phyloP scores from a whole-genome alignment of 495 filamentous ascomycete genomes.

The Penicillium waksmanii region DNA sequence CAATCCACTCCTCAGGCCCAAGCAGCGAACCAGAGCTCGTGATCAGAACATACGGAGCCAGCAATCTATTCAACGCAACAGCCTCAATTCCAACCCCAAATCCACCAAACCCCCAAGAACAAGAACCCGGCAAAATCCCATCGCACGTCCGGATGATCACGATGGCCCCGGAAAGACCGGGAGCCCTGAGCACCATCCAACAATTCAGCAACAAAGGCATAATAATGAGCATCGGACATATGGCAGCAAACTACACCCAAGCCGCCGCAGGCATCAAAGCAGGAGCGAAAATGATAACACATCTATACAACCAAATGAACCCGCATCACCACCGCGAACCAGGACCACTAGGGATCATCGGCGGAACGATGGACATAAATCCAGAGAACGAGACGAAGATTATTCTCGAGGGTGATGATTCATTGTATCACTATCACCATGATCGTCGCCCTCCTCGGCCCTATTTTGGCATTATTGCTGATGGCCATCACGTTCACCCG shows the following conservation, averaged over 20 bases:
- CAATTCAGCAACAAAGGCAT: slow-evolving; percentile 55
- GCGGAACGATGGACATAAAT: slow-evolving; percentile 3
- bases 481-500: slow-evolving; percentile 56
- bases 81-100: no score
- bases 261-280: slow-evolving; percentile 56
- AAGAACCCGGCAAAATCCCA: slow-evolving; percentile 8
- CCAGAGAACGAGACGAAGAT: slow-evolving; percentile 5
- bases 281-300: slow-evolving; percentile 73
- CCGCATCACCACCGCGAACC: slow-evolving; percentile 73
- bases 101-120: slow-evolving; percentile 11
- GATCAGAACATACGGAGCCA: slow-evolving; percentile 9
- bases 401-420: background rate
- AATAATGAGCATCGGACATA: slow-evolving; percentile 64
- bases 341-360: slow-evolving; percentile 46
- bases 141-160: slow-evolving; percentile 64
- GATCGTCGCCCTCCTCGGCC: slow-evolving; percentile 25
- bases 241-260: slow-evolving; percentile 65
- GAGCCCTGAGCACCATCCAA: slow-evolving; percentile 55
- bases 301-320: slow-evolving; percentile 81
- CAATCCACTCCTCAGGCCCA: slow-evolving; percentile 37
- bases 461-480: slow-evolving; percentile 55
- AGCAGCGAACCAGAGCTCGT: slow-evolving; percentile 17
- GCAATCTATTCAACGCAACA: slow-evolving; percentile 11
- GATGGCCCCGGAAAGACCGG: slow-evolving; percentile 64
- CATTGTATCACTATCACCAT: background rate